Evolutionary conservation across 352 stramenopile genomes (phyloP).

Genomic region (Globisporangium radiosum): DNA sequence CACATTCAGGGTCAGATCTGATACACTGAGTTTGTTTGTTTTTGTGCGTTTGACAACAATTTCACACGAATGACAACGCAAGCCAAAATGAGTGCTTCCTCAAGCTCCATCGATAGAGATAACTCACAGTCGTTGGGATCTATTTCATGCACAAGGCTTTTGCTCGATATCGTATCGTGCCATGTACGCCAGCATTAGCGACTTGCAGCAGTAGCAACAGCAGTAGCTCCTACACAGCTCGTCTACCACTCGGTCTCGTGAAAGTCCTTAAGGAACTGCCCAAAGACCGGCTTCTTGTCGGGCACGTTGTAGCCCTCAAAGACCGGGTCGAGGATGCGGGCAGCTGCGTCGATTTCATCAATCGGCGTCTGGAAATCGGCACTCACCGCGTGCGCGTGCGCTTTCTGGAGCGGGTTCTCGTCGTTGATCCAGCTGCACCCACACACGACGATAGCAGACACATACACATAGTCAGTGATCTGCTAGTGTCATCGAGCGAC

Average conservation of each 20-base stretch:
- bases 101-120: neutral
- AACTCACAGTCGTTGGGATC: neutral
- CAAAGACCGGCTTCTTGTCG: constrained; percentile 44
- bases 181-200: neutral
- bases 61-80: neutral
- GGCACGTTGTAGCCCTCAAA: constrained; percentile 81
- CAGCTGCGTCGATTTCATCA: constrained; percentile 95
- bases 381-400: constrained; percentile 84
- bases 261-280: constrained; percentile 88
- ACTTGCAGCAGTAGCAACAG: no score
- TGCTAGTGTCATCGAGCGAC: no score
- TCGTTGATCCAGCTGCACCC: constrained; percentile 94
- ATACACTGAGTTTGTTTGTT: no score
- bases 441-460: no score
- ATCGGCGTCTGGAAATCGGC: constrained; percentile 97
- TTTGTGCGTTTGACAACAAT: no score
- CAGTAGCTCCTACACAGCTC: neutral
- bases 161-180: no score
- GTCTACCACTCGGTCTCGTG: constrained; percentile 86
- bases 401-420: constrained; percentile 94
- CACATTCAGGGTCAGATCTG: no score
- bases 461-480: no score
- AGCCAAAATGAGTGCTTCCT: no score
- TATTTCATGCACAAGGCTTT: no score
- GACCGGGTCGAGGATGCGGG: constrained; percentile 93